phyloP scores from a whole-genome alignment of 331 rosid species.

The Acacia concinna region DNA sequence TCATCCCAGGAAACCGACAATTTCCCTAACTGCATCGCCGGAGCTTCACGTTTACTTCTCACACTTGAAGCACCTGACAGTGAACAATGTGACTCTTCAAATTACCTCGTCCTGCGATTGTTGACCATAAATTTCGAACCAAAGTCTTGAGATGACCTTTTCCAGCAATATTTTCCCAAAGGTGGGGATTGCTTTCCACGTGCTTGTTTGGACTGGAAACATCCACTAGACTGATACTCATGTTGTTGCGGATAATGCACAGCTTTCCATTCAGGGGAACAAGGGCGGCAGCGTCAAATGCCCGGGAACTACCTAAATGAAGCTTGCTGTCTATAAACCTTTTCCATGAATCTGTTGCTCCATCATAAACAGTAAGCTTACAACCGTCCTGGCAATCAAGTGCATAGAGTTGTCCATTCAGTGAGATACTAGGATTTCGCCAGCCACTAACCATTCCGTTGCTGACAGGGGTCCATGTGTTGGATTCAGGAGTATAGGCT shows the following conservation, averaged over 20 bases:
- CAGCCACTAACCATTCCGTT: conserved; percentile 90
- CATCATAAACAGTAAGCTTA: conserved; percentile 86
- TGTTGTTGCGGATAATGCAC: conserved; percentile 91
- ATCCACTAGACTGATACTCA: conserved; percentile 97
- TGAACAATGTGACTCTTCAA: conserved; percentile 96
- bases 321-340: conserved; percentile 90
- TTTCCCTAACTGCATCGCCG: conserved; percentile 38
- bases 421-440: conserved; percentile 94
- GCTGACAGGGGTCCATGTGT: conserved; percentile 77
- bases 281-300: conserved; percentile 94
- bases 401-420: conserved; percentile 85
- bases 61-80: conserved; percentile 97
- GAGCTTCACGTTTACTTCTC: conserved; percentile 34
- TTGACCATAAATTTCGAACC: conserved; percentile 84
- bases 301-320: conserved; percentile 87
- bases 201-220: conserved; percentile 65
- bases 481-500: conserved; percentile 82
- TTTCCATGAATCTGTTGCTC: conserved; percentile 82
- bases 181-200: conserved; percentile 79
- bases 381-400: conserved; percentile 94
- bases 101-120: conserved; percentile 82
- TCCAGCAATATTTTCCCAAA: conserved; percentile 97
- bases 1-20: conserved; percentile 31
- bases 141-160: conserved; percentile 77
- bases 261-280: conserved; percentile 94